Percentiles rank a stretch among this genome's conserved stretches.
These are phyloP conservation scores for Davidsoniella neocaledoniae DNA, from an alignment of 2,329 filamentous ascomycete genomes.

Conservation along the genomic window DNA sequence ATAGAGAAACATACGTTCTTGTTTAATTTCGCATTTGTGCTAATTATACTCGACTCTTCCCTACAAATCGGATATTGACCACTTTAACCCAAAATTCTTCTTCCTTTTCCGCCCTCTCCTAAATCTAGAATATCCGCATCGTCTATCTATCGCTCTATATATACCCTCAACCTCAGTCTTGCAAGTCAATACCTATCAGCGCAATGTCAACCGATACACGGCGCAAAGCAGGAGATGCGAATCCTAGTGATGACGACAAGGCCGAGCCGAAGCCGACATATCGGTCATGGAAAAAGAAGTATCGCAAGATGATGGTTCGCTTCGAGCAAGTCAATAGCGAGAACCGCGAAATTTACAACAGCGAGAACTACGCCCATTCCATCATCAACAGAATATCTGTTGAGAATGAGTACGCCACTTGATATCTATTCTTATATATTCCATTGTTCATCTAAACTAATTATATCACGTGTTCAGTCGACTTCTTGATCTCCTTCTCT, in stretches of 20 bases:
- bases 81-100: neutral
- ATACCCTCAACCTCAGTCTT: neutral
- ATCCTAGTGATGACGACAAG: slow-evolving; percentile 16
- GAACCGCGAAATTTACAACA: slow-evolving; percentile 65
- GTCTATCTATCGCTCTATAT: too few species aligned
- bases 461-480: slow-evolving; percentile 38
- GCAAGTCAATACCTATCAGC: neutral
- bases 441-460: slow-evolving; percentile 10
- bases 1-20: neutral
- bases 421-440: neutral
- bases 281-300: slow-evolving; percentile 80
- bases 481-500: slow-evolving; percentile 71
- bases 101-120: neutral
- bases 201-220: slow-evolving; percentile 10
- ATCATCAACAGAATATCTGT: slow-evolving; percentile 71
- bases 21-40: neutral
- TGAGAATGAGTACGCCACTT: slow-evolving; percentile 65
- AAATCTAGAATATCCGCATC: too few species aligned
- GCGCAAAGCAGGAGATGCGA: slow-evolving; percentile 10
- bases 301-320: slow-evolving; percentile 68
- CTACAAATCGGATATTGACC: neutral
- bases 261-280: slow-evolving; percentile 35
- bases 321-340: slow-evolving; percentile 67
- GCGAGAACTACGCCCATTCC: slow-evolving; percentile 64
- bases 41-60: neutral